Conservation (phyloP, 805 yeast species). For the Myxozyma nipponensis region DNA sequence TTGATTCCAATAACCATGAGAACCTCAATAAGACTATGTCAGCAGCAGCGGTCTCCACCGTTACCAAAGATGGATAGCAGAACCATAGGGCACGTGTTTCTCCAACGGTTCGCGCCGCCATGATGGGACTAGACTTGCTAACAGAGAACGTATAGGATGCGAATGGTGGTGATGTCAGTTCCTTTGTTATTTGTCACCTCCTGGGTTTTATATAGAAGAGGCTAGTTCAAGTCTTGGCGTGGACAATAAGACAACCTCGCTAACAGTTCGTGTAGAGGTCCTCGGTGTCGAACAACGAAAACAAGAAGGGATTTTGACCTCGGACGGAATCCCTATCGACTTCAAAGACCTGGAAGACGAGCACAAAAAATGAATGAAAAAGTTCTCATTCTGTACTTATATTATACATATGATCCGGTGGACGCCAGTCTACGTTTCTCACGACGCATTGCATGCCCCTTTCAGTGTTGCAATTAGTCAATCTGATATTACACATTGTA, state of each 20-base stretch:
- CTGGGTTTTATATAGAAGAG: slow-evolving; percentile 17
- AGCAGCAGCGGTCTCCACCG: neutral
- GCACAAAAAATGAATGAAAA: no score
- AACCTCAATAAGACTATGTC: neutral
- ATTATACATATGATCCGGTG: no score
- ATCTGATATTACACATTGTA: no score
- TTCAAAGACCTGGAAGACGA: slow-evolving; percentile 13
- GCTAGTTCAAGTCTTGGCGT: slow-evolving; percentile 5
- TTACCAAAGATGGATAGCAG: neutral
- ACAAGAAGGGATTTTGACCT: slow-evolving; percentile 16
- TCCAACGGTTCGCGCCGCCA: no score
- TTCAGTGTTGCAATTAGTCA: no score
- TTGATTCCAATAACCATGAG: no score
- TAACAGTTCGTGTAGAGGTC: slow-evolving; percentile 4
- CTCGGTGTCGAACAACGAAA: slow-evolving; percentile 23
- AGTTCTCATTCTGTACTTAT: no score
- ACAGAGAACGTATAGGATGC: no score
- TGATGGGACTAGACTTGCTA: no score
- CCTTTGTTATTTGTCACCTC: slow-evolving; percentile 19
- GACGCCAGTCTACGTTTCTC: no score
- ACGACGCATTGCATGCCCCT: no score
- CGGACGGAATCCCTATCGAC: slow-evolving; percentile 15
- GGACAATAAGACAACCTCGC: neutral
- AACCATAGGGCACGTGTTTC: neutral
- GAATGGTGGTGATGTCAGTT: slow-evolving; percentile 21